Evolutionary conservation across 2,329 filamentous ascomycete genomes (phyloP), one percentile per base, ranked within the genome.

Genomic region (Zymoseptoria ardabiliae): DNA sequence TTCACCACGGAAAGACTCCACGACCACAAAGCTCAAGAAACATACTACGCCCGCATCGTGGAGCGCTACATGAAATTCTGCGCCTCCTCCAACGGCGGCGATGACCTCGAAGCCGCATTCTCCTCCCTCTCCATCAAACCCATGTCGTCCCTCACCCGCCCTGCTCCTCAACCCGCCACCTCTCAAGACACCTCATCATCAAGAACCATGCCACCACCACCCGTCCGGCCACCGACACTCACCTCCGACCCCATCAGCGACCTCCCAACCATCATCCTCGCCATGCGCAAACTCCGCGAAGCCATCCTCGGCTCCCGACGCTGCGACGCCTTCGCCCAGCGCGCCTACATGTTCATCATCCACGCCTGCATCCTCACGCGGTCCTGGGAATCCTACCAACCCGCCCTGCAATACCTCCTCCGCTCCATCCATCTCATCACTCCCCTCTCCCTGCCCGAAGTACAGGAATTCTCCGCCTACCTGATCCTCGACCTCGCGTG

Each of bases 11-110:
- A 23, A 61, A 80, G 78, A 61, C 70, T 79, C 21, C 76, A 77
- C 59, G 85, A 93, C 68, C 78, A 82, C 74, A 90, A 89, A 75
- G 83, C 83, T 7, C 93, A 97, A 75, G 89, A 96, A 73, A 80
- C 80, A 57, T 97, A 93, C 78, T 96, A 93, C 75, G 86, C 86
- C 71, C 90, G 87, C 71, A 95, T 97, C 68, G 85, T 92, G 60
- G 87, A 93, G 71, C 85, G 91, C 54, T 97, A 96, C 76, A 88
- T 96, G 83, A 85, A 85, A 63, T 95, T 96, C 73, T 96, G 91
- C 78, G 89, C 89, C 54, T 81, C 86, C 41, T 85, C 85, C 17
- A 83, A 86, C 58, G 84, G 88, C 69, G 81, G 86, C 56, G 85
- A 89, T 64, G 85, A 88, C 66, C 83, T 97, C 23, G 84, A 91